Percentiles rank a stretch among this genome's conserved stretches.
These are phyloP conservation scores for Diaporthe ilicicola DNA, from an alignment of 2,329 filamentous ascomycete species.

Conservation along the genomic window DNA sequence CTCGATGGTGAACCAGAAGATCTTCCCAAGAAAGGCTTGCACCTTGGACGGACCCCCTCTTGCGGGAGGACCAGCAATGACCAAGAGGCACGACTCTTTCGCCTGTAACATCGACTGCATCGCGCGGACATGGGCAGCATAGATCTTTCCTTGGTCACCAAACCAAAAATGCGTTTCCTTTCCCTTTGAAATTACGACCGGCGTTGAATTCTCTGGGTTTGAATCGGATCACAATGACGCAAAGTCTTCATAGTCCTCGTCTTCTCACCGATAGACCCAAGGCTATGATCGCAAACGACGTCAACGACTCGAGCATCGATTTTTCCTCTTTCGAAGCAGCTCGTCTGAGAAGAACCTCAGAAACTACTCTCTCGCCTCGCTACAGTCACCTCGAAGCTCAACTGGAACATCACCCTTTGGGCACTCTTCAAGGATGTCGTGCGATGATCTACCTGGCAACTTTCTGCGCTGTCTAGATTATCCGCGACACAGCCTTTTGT, in stretches of 20 bases:
- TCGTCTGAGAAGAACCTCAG: conserved; percentile 17
- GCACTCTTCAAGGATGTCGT: conserved; percentile 16
- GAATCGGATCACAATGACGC: conserved; percentile 17
- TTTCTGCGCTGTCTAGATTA: background rate
- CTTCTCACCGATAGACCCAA: background rate
- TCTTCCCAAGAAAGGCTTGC: conserved; percentile 21
- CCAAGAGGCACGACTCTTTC: conserved; percentile 13
- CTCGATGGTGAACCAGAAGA: conserved; percentile 27
- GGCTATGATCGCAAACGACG: conserved; percentile 33
- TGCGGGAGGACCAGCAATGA: conserved; percentile 11
- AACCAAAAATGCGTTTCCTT: conserved; percentile 28
- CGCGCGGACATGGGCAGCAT: conserved; percentile 29
- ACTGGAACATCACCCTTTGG: conserved; percentile 24
- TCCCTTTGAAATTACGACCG: conserved; percentile 13
- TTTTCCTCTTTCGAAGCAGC: conserved; percentile 23
- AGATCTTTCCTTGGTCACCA: conserved; percentile 31
- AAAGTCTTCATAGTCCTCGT: conserved; percentile 18
- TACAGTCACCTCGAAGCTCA: conserved; percentile 5
- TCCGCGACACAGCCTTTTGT: background rate
- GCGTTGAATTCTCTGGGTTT: conserved; percentile 20
- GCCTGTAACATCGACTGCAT: conserved; percentile 28
- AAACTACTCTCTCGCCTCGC: background rate
- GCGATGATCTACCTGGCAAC: conserved; percentile 12
- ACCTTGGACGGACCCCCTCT: conserved; percentile 8
- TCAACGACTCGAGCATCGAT: conserved; percentile 31